Conservation (phyloP, 2,329 filamentous ascomycete genomes). For the Penicillium sp. region DNA sequence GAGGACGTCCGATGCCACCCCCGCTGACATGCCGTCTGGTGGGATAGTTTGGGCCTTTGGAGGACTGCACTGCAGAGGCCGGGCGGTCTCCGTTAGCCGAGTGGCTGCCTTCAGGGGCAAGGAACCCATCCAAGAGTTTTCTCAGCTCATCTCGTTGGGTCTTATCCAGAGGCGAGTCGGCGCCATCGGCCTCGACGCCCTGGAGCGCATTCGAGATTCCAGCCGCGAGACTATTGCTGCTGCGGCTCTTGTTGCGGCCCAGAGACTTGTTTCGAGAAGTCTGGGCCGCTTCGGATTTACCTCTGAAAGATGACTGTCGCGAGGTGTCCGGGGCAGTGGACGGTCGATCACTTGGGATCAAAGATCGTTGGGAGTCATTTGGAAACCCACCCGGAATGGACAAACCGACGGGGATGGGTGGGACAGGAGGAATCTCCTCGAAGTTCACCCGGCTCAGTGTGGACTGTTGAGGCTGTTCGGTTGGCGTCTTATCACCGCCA, state of each 20-base stretch:
- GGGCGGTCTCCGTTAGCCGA: conserved; percentile 19
- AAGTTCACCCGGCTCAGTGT: conserved; percentile 14
- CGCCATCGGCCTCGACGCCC: conserved; percentile 12
- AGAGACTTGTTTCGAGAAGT: conserved; percentile 27
- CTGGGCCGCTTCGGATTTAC: conserved; percentile 16
- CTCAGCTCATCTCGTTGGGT: conserved; percentile 34
- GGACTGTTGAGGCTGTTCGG: conserved; percentile 10
- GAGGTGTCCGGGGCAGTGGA: conserved; percentile 34
- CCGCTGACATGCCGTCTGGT: conserved; percentile 27
- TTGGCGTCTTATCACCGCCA: conserved; percentile 11
- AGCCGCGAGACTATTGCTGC: conserved; percentile 30
- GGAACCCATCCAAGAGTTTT: conserved; percentile 38
- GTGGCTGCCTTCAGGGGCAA: conserved; percentile 26
- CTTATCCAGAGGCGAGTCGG: conserved; percentile 17
- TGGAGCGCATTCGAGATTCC: conserved; percentile 17
- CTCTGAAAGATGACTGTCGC: conserved; percentile 23
- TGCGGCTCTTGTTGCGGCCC: conserved; percentile 36
- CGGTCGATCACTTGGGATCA: conserved; percentile 31
- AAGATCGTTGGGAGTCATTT: conserved; percentile 37
- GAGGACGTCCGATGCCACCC: conserved; percentile 34
- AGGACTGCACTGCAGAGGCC: conserved; percentile 12
- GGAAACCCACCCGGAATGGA: conserved; percentile 45
- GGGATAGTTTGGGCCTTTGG: conserved; percentile 9
- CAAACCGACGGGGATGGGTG: conserved; percentile 44
- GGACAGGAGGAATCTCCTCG: conserved; percentile 46